Conservation (phyloP, 371 early-diverging fungal genomes). For the Polyrhizophydium stewartii region DNA sequence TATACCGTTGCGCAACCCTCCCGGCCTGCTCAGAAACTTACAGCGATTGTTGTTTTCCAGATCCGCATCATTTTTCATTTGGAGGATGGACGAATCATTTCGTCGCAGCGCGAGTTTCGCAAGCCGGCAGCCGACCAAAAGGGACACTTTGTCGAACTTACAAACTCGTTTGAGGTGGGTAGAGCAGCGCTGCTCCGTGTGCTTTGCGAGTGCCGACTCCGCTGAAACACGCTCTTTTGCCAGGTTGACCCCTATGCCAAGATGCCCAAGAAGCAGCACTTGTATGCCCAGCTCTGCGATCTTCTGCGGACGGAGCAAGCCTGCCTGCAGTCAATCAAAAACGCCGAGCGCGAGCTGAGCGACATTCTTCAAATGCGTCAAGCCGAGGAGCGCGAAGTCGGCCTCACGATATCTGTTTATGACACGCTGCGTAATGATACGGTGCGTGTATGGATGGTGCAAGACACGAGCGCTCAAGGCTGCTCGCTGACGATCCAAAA, state of each 20-base stretch:
- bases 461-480: no score
- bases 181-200: not conserved
- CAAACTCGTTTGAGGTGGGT: conserved; percentile 32
- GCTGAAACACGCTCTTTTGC: not conserved
- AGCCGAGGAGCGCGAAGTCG: conserved; percentile 41
- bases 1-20: not conserved
- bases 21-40: no score
- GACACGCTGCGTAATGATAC: conserved; percentile 51
- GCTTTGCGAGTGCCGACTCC: not conserved
- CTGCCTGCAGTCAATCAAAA: conserved; percentile 41
- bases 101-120: conserved; percentile 42
- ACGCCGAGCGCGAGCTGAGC: conserved; percentile 36
- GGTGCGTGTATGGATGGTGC: conserved; percentile 22
- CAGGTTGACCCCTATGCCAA: conserved; percentile 42
- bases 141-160: conserved; percentile 26
- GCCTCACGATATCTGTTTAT: conserved; percentile 40
- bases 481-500: no score
- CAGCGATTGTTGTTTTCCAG: conserved; percentile 5
- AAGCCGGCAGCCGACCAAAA: conserved; percentile 50
- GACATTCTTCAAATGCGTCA: conserved; percentile 43
- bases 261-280: conserved; percentile 45
- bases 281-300: conserved; percentile 38
- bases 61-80: conserved; percentile 44
- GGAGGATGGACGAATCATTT: conserved; percentile 39
- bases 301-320: conserved; percentile 36